Evolutionary conservation across 306 rosid species (phyloP), one percentile per base, ranked within the genome.

Genomic region (Malus orientalis): DNA sequence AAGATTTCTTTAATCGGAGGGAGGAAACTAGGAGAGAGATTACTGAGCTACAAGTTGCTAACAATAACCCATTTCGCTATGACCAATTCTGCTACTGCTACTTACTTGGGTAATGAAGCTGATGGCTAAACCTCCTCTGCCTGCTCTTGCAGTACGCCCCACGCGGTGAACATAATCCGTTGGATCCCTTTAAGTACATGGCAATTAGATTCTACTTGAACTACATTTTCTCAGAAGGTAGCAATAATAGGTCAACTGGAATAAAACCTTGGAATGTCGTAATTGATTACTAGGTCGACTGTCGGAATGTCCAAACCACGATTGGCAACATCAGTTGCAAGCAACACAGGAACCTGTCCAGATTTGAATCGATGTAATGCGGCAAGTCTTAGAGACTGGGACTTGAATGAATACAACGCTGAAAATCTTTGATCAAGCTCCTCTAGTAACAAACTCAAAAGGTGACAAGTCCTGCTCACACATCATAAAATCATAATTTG

Each of bases 91-190:
- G 70, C 55, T 29, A 74, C 11, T 27, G 70, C 54, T 29, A 74
- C 79, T 83, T 68, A 85, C 97, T 88, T 86, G 87, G 65, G 95
- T 85, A 55, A 92, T 90, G 84, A 94, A 70, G 86, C 89, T 90
- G 81, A 92, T 32, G 55, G 97, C 93, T 67, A 90, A 80, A 47
- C 97, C 98, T 71, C 89, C 93, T 85, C 95, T 89, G 73, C 98
- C 97, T 44, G 96, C 98, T 85, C 98, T 90, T 75, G 96, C 95
- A 30, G 95, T 94, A 79, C 95, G 95, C 55, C 98, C 98, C 29
- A 94, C 98, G 42, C 98, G 95, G 64, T 92, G 97, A 77, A 90
- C 84, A 84, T 92, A 94, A 80, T 94, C 98, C 67, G 86, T 86
- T 25, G 95, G 93, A 73, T 82, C 79, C 89, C 96, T 92, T 90